Conservation (phyloP, 441 rosid species). For the Eutrema salsugineum region DNA sequence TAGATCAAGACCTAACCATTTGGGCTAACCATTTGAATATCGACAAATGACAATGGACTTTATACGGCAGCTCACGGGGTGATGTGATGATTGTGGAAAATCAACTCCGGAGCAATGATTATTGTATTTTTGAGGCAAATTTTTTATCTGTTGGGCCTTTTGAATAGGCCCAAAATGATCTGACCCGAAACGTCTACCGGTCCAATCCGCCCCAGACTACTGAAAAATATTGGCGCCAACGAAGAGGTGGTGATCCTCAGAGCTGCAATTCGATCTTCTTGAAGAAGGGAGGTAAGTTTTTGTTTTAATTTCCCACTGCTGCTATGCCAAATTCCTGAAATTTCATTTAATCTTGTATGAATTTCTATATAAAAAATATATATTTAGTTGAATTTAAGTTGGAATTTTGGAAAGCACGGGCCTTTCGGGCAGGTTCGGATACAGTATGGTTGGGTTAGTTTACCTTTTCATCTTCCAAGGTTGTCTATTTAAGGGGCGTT, state of each 20-base stretch:
- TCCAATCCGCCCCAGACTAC: background rate
- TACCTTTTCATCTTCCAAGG: background rate
- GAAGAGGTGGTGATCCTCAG: background rate
- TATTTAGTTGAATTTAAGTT: too few relatives aligned
- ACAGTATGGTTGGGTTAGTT: too few relatives aligned
- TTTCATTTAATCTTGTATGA: background rate
- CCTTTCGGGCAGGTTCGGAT: too few relatives aligned
- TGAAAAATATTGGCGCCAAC: constrained; percentile 14
- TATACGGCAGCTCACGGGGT: background rate
- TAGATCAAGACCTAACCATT: background rate
- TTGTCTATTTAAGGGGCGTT: background rate
- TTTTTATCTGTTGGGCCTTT: constrained; percentile 4
- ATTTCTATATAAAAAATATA: too few relatives aligned
- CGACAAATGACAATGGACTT: background rate
- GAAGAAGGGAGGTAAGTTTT: background rate
- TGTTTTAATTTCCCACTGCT: background rate
- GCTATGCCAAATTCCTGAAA: background rate
- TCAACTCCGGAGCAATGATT: background rate
- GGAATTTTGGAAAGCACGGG: too few relatives aligned
- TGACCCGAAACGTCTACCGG: background rate
- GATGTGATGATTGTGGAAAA: background rate
- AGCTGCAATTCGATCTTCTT: constrained; percentile 1
- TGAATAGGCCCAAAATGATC: background rate
- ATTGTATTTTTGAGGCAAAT: background rate
- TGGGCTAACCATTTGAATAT: background rate